phyloP scores from a whole-genome alignment of 768 basidiomycete species.

The Phaeotremella fagi region DNA sequence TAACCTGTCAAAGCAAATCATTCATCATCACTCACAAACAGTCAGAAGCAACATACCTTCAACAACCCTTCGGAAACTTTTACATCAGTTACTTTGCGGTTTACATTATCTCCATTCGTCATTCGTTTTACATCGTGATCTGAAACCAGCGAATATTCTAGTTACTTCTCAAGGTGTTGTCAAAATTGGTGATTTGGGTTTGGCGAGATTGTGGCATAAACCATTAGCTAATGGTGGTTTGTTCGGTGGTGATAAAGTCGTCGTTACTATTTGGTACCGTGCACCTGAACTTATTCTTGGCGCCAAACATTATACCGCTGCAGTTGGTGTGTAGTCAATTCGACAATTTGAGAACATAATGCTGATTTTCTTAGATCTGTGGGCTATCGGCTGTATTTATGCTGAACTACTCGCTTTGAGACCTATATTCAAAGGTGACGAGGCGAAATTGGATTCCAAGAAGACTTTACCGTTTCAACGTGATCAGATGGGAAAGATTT shows the following conservation, averaged over 20 bases:
- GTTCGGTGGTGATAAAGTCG: conserved; percentile 93
- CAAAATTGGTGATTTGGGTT: conserved; percentile 96
- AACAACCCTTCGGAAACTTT: conserved; percentile 82
- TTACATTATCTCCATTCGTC: conserved; percentile 89
- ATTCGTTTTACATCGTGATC: conserved; percentile 93
- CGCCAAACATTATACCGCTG: conserved; percentile 94
- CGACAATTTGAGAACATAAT: neutral
- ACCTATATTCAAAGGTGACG: conserved; percentile 98
- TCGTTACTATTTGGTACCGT: conserved; percentile 99
- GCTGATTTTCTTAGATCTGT: conserved; percentile 59
- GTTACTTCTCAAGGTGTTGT: conserved; percentile 82
- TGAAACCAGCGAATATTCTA: conserved; percentile 98
- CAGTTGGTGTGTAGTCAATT: conserved; percentile 59
- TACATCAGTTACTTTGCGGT: conserved; percentile 90
- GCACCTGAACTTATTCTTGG: conserved; percentile 94
- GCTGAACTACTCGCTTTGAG: conserved; percentile 88
- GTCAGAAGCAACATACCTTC: conserved; percentile 69
- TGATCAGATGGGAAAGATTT: conserved; percentile 92
- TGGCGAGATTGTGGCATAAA: conserved; percentile 83
- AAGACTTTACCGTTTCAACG: conserved; percentile 96
- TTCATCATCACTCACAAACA: conserved; percentile 93
- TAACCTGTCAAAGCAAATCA: conserved; percentile 70
- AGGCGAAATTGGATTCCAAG: conserved; percentile 84
- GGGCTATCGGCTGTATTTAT: conserved; percentile 97
- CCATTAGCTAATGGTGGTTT: conserved; percentile 73